Evolutionary conservation across 495 filamentous ascomycete genomes (phyloP), one percentile per base, ranked within the genome.

Genomic region (Niebla homalea): DNA sequence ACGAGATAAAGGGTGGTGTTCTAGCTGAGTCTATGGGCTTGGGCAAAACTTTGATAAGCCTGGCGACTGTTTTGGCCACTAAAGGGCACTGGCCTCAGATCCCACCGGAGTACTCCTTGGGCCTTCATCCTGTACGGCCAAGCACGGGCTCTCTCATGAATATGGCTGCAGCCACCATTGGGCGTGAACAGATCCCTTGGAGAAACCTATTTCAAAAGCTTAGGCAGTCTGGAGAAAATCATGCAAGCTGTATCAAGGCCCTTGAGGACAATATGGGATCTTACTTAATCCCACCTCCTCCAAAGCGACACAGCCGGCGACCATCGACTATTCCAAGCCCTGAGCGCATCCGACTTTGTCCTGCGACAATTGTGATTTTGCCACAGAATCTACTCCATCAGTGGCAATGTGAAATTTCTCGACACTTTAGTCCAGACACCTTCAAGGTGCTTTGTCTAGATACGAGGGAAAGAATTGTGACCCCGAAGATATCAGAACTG

Each of bases 21-120:
- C 65, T 86, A 18, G 83, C 82, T 2, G 80, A 83, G 58, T 54
- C 51, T n/a, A 57, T 85, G 80, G 78, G 77, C 37, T 73, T 79
- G 5, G 89, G 90, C 0, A 97, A 97, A 67, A 96, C 90, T 0
- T 64, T 95, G 23, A 93, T 97, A 10, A 87, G 84, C 50, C 68
- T 97, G 16, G 75, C 89, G 25, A 67, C 89, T 2, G 85, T 95
- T 36, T 69, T 93, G n/a, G 80, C 85, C 11, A 94, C 87, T 0
- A 79, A 75, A 54, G 73, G 80, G 29, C 75, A 90, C 49, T 72
- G 80, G 6, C 75, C 87, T 3, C 65, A 67, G 6, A 74, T 83
- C 6, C 87, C 88, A 2, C 70, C 77, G 1, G 66, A 81, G 47
- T 77, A 81, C 56, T 73, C 74, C 36, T 56, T 70, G 19, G 63